phyloP scores from a whole-genome alignment of 768 basidiomycete species.

The Xerocomus potaroensis region DNA sequence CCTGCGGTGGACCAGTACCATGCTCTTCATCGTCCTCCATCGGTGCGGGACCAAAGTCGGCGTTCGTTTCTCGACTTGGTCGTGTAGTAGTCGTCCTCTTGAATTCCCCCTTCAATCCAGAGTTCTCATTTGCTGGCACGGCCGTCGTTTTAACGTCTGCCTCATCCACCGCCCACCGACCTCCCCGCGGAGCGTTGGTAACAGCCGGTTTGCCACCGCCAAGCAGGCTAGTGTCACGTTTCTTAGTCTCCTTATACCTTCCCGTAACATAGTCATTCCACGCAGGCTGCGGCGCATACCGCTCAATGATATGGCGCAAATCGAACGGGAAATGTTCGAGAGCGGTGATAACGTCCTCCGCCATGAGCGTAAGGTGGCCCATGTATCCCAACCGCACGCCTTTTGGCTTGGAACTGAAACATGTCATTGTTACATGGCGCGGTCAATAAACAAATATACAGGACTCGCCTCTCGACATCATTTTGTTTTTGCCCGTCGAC shows the following conservation, averaged over 20 bases:
- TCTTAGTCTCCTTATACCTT: conserved; percentile 81
- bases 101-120: conserved; percentile 53
- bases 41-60: conserved; percentile 59
- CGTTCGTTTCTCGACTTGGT: conserved; percentile 47
- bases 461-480: conserved; percentile 64
- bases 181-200: conserved; percentile 28
- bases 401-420: conserved; percentile 60
- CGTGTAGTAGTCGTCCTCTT: conserved; percentile 42
- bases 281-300: conserved; percentile 66
- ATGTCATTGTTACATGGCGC: conserved; percentile 5
- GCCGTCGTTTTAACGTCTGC: conserved; percentile 36
- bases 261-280: conserved; percentile 93
- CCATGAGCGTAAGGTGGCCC: conserved; percentile 94
- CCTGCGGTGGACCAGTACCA: conserved; percentile 42
- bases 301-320: conserved; percentile 57
- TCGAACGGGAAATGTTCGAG: conserved; percentile 85
- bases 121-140: conserved; percentile 15
- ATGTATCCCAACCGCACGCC: conserved; percentile 88
- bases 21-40: conserved; percentile 47
- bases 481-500: conserved; percentile 81
- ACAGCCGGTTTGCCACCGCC: conserved; percentile 83
- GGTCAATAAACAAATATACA: conserved; percentile 1
- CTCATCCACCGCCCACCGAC: conserved; percentile 72
- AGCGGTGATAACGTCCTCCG: conserved; percentile 90
- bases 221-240: conserved; percentile 70